Evolutionary conservation across 495 filamentous ascomycete species (phyloP), one percentile per base, ranked within the genome.

Genomic region (Aspergillus cavernicola): DNA sequence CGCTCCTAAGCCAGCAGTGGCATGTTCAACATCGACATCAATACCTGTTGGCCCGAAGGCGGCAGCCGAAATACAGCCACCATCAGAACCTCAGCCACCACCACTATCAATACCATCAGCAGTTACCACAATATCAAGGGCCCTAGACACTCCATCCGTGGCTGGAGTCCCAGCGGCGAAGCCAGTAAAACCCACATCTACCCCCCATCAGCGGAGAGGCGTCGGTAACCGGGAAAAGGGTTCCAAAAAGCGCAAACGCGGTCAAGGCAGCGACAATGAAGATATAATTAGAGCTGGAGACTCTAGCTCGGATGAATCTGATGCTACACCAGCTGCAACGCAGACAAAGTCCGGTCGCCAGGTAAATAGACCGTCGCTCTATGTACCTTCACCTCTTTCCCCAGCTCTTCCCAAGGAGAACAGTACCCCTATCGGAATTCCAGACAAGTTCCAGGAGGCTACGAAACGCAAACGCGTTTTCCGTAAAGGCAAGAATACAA

Each of bases 311-410:
- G 76, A 81, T 47, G 72, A 69, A 36, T 73, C 76, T 11, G 69
- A 76, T 32, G 71, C 81, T 36, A 76, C 78, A 13, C 76, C 80
- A 12, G 63, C 77, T 10, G 79, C 80, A 3, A 87, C 82, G 15
- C 85, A 80, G 61, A 95, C 90, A 6, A 90, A 90, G 58, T 95
- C 90, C 12, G 91, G 91, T 24, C 84, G 91, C 37, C 83, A 87
- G 39, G 82, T 95, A 8, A 82, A 84, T 57, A 89, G 87, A 52
- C 89, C 90, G 4, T 69, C 80, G 6, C 43, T 80, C 76, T 67
- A 95, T 84, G 70, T 82, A 80, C 60, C 89, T 84, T 10, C 78
- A 75, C 8, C 70, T 66, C 53, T 77, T 47, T 62, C 76, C 3
- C 53, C 61, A 20, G 37, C 52, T 19, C 41, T 41, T 23, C 19